Evolutionary conservation across 805 yeast genomes (phyloP).

Genomic region (Sugiyamaella smithiae): DNA sequence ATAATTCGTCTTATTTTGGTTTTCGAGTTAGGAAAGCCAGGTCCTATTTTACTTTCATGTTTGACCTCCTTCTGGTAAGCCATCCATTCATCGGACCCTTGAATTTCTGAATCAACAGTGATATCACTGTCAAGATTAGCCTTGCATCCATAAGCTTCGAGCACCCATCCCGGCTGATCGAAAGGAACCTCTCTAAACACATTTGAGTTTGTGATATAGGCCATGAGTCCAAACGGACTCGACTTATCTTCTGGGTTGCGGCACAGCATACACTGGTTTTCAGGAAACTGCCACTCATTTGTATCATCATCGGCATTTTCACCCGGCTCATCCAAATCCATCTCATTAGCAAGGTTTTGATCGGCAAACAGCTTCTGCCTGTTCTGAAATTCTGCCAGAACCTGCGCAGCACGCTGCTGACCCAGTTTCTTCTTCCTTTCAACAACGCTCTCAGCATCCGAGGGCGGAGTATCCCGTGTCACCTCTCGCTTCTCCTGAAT

Average conservation of each 20-base stretch:
- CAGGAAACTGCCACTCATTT: constrained; percentile 61
- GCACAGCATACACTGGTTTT: constrained; percentile 74
- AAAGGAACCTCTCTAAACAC: constrained; percentile 64
- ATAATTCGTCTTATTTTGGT: constrained; percentile 38
- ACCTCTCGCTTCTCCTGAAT: constrained; percentile 57
- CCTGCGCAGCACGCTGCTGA: constrained; percentile 61
- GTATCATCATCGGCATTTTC: constrained; percentile 36
- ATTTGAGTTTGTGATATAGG: constrained; percentile 56
- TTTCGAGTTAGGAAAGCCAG: constrained; percentile 54
- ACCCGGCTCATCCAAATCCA: constrained; percentile 31
- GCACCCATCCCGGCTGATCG: constrained; percentile 60
- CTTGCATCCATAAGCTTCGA: constrained; percentile 56
- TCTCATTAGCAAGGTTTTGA: constrained; percentile 42
- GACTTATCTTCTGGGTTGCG: constrained; percentile 67
- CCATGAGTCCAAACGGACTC: constrained; percentile 73
- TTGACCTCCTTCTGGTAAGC: constrained; percentile 33
- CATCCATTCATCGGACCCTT: constrained; percentile 36
- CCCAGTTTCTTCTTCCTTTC: constrained; percentile 61
- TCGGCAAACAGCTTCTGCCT: constrained; percentile 76
- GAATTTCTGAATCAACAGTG: constrained; percentile 14
- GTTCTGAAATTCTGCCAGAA: constrained; percentile 73
- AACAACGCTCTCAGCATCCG: constrained; percentile 32
- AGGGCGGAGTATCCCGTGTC: constrained; percentile 1
- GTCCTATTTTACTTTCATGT: constrained; percentile 54
- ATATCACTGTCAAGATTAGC: constrained; percentile 36